Evolutionary conservation across 352 stramenopile genomes (phyloP).

Genomic region (Globisporangium echinulatum): DNA sequence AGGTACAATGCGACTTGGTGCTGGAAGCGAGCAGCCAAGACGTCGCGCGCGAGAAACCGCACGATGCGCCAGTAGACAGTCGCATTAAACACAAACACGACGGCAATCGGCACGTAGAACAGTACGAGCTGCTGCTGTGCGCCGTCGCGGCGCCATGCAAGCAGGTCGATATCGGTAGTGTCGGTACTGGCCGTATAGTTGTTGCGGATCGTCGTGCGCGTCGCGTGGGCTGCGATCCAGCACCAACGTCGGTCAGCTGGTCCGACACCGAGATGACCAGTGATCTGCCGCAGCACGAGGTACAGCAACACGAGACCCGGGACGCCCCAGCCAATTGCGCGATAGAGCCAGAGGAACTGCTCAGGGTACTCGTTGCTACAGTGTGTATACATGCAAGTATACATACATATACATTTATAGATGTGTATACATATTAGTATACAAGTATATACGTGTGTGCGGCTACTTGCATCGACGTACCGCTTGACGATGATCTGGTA

Average conservation of each 20-base stretch:
- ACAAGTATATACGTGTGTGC: too few relatives aligned
- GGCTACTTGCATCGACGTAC: slow-evolving; percentile 12
- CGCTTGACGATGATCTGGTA: slow-evolving; percentile 83
- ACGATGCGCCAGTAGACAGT: slow-evolving; percentile 53
- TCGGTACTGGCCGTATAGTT: slow-evolving; percentile 12
- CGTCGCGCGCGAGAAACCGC: slow-evolving; percentile 50
- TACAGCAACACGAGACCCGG: slow-evolving; percentile 45
- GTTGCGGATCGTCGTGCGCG: slow-evolving; percentile 3
- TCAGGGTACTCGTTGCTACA: slow-evolving; percentile 69
- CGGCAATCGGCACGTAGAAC: slow-evolving; percentile 58
- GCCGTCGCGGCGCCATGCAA: slow-evolving; percentile 34
- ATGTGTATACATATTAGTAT: too few relatives aligned
- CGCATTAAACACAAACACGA: slow-evolving; percentile 67
- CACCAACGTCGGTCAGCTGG: slow-evolving; percentile 66
- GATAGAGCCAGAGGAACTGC: slow-evolving; percentile 53
- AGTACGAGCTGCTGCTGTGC: slow-evolving; percentile 56
- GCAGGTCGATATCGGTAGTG: too few relatives aligned
- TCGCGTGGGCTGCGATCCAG: slow-evolving; percentile 57
- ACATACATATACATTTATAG: too few relatives aligned
- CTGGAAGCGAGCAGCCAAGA: slow-evolving; percentile 53
- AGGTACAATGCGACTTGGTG: slow-evolving; percentile 60
- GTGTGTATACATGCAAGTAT: background rate
- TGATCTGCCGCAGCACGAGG: slow-evolving; percentile 64
- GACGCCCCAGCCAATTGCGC: slow-evolving; percentile 55
- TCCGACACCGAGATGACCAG: slow-evolving; percentile 58